Conservation (phyloP, 192 early-diverging fungal species). For the Mortierella hygrophila region DNA sequence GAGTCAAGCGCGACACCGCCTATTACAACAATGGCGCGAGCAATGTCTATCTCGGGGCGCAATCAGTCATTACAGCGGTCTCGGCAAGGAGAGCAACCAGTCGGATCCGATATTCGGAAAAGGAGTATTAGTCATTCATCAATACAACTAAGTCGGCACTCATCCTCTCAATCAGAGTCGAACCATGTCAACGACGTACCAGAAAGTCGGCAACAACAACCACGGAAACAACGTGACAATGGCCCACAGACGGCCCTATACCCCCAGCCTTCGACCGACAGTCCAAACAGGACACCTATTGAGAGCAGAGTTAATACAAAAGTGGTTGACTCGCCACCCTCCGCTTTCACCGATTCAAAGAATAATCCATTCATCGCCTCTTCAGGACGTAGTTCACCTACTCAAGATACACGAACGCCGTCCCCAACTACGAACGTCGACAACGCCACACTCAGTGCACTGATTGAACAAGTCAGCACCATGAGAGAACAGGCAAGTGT, state of each 20-base stretch:
- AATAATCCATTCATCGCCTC: conserved; percentile 19
- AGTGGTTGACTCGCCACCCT: not conserved
- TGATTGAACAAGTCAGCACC: conserved; percentile 30
- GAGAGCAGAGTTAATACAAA: not conserved
- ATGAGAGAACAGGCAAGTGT: conserved; percentile 39
- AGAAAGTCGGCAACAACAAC: not conserved
- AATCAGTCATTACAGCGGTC: not conserved
- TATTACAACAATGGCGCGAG: conserved; percentile 13
- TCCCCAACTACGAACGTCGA: not conserved
- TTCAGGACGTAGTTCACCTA: not conserved
- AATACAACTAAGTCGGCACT: not conserved
- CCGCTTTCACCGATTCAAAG: not conserved
- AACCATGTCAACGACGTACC: not conserved
- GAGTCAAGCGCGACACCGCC: conserved; percentile 28
- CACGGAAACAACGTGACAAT: not conserved
- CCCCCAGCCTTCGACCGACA: not conserved
- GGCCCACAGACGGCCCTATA: conserved; percentile 8
- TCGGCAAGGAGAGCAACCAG: not conserved
- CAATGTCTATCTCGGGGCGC: conserved; percentile 24
- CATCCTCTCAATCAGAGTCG: not conserved
- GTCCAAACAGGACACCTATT: not conserved
- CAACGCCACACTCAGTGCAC: conserved; percentile 26
- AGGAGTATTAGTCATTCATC: not conserved
- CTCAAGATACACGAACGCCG: not conserved
- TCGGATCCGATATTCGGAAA: not conserved